Conservation (phyloP, 1,284 basidiomycete genomes). For the Wallemia mellicola region DNA sequence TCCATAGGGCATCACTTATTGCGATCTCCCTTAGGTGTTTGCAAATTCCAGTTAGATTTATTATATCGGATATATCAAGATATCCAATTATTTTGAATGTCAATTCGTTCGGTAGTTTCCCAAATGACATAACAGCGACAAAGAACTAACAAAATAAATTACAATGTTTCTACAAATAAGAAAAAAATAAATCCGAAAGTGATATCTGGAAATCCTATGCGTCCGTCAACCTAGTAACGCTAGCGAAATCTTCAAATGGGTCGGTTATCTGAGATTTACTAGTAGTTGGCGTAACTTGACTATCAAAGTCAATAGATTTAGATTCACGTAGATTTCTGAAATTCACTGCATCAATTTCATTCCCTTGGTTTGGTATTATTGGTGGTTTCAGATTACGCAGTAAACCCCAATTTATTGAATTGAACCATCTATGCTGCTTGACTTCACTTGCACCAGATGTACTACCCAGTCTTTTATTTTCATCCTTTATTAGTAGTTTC, state of each 20-base stretch:
- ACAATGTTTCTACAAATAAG: neutral
- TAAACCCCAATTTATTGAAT: constrained; percentile 82
- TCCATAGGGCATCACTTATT: neutral
- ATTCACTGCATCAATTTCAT: constrained; percentile 39
- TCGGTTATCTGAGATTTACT: neutral
- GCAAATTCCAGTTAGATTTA: neutral
- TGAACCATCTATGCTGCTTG: constrained; percentile 97
- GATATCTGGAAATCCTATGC: neutral
- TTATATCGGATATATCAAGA: neutral
- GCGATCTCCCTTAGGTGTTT: neutral
- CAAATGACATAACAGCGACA: neutral
- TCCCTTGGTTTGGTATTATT: constrained; percentile 23
- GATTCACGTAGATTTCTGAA: constrained; percentile 74
- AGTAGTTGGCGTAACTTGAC: constrained; percentile 9
- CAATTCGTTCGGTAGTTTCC: neutral
- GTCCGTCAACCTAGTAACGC: neutral
- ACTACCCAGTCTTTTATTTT: constrained; percentile 61
- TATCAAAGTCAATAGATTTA: constrained; percentile 57
- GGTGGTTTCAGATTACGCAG: constrained; percentile 76
- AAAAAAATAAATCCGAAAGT: neutral
- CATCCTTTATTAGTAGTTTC: constrained; percentile 76
- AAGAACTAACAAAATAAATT: neutral
- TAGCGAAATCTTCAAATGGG: neutral
- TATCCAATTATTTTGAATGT: neutral
- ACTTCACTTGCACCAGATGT: constrained; percentile 88